Conservation (phyloP, 495 filamentous ascomycete species). For the Talaromyces liani region DNA sequence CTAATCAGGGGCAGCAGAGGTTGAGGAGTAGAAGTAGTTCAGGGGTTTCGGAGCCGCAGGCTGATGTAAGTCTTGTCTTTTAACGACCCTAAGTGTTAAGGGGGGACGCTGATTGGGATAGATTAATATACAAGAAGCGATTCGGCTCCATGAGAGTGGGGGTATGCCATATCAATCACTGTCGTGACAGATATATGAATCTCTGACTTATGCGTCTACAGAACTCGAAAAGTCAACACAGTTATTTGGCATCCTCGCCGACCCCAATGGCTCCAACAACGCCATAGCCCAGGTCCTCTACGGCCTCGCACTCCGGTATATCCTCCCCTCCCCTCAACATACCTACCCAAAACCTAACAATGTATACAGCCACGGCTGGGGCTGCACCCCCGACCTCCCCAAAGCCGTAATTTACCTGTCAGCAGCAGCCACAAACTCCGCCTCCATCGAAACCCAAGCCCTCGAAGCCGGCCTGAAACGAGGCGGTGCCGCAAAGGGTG, state of each 20-base stretch:
- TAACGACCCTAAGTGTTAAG: too few relatives aligned
- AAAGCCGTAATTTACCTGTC: constrained; percentile 77
- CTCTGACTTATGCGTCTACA: constrained; percentile 7
- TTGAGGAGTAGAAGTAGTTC: constrained; percentile 22
- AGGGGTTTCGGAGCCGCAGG: constrained; percentile 28
- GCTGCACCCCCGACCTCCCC: constrained; percentile 61
- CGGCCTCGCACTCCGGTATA: constrained; percentile 88
- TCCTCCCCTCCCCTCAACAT: too few relatives aligned
- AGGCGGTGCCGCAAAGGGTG: constrained; percentile 90
- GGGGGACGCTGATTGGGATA: constrained; percentile 25
- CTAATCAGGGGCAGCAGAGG: not conserved
- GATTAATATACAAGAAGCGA: constrained; percentile 91
- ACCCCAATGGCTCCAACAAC: constrained; percentile 80
- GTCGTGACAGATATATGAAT: not conserved
- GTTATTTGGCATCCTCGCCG: constrained; percentile 82
- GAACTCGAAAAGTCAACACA: constrained; percentile 65
- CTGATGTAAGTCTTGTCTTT: constrained; percentile 29
- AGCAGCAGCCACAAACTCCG: constrained; percentile 84
- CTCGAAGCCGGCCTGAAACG: constrained; percentile 82
- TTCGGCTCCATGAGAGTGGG: constrained; percentile 83
- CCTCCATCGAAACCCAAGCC: constrained; percentile 74
- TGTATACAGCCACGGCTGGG: constrained; percentile 89
- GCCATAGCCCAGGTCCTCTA: constrained; percentile 94
- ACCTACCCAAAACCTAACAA: too few relatives aligned
- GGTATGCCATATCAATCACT: constrained; percentile 29